Evolutionary conservation across 331 rosid species (phyloP).

Genomic region (Ulmus americana): DNA sequence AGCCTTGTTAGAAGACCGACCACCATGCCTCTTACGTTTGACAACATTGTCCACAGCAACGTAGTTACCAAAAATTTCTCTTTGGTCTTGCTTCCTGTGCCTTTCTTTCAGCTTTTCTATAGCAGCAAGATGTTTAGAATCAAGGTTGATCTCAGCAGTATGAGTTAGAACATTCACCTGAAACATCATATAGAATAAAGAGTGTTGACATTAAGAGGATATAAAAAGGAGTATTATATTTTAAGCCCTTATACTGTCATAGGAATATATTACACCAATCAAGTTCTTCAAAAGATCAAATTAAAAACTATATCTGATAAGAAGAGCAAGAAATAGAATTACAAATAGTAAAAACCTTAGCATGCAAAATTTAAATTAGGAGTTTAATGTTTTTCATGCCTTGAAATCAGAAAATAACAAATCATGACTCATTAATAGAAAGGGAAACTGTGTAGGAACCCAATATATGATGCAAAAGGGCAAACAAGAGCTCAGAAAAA

Average conservation of each 20-base stretch:
- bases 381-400: background rate
- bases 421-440: background rate
- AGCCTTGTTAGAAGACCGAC: too few relatives aligned
- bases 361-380: background rate
- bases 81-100: constrained; percentile 35
- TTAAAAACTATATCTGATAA: background rate
- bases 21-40: background rate
- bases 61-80: constrained; percentile 23
- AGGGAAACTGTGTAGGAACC: background rate
- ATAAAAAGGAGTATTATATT: background rate
- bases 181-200: constrained; percentile 8
- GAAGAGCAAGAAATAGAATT: background rate
- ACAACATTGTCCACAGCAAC: background rate
- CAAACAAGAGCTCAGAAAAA: background rate
- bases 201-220: background rate
- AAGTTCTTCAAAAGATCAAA: background rate
- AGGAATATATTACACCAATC: background rate
- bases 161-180: constrained; percentile 50
- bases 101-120: constrained; percentile 31
- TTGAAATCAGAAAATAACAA: background rate
- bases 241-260: background rate
- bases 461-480: background rate
- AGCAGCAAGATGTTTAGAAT: background rate
- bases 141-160: constrained; percentile 26
- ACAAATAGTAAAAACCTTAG: background rate